phyloP scores from a whole-genome alignment of 1,284 basidiomycete species.

The Heterobasidion irregulare region DNA sequence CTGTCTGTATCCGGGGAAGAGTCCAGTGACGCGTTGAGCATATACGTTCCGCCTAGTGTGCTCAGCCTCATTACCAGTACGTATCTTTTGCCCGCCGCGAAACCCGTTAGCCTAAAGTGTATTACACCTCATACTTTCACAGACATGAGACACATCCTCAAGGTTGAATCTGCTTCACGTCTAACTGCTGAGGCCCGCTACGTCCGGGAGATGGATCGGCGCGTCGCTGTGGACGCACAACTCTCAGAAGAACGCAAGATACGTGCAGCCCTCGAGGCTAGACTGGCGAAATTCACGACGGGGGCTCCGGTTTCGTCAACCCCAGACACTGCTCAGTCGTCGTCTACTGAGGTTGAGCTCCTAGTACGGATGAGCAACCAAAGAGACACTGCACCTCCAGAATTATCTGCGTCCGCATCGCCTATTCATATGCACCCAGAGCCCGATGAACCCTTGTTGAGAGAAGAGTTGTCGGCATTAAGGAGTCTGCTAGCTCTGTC shows the following conservation, averaged over 20 bases:
- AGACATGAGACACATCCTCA: conserved; percentile 27
- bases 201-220: conserved; percentile 14
- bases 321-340: neutral
- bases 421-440: too few relatives aligned
- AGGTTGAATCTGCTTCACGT: conserved; percentile 21
- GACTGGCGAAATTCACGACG: neutral
- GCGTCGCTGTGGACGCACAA: conserved; percentile 12
- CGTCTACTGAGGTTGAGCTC: neutral
- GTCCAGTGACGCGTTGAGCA: conserved; percentile 5
- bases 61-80: conserved; percentile 27
- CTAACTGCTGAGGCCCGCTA: conserved; percentile 20
- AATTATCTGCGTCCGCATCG: neutral
- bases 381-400: neutral
- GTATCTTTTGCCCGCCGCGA: conserved; percentile 2
- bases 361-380: neutral
- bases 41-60: conserved; percentile 28
- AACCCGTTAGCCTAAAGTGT: neutral
- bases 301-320: neutral
- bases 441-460: too few relatives aligned
- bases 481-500: too few relatives aligned
- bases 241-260: neutral
- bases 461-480: too few relatives aligned
- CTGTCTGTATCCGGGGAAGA: conserved; percentile 11
- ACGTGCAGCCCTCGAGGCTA: neutral
- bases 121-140: neutral